Percentiles rank a stretch among this genome's conserved stretches.
These are phyloP conservation scores for Colletotrichum orchidophilum DNA, from an alignment of 2,329 filamentous ascomycete genomes.

Conservation along the genomic window DNA sequence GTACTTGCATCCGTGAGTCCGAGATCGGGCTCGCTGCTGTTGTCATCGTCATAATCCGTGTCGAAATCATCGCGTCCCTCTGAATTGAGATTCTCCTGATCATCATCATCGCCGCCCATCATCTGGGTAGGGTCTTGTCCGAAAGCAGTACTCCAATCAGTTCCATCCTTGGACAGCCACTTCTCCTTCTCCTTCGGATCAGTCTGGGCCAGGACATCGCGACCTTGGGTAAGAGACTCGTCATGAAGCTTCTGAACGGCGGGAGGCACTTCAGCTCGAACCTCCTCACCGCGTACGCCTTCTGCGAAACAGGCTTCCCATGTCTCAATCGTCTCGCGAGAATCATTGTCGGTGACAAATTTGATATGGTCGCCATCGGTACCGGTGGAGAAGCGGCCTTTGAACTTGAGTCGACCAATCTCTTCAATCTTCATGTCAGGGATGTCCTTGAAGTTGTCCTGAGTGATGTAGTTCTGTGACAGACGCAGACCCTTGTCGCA, in stretches of 20 bases:
- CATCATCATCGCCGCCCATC: constrained; percentile 46
- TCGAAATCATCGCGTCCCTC: constrained; percentile 53
- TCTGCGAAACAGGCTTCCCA: constrained; percentile 94
- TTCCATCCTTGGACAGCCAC: constrained; percentile 83
- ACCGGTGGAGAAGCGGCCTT: constrained; percentile 85
- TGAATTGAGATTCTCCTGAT: constrained; percentile 43
- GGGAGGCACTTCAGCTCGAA: constrained; percentile 78
- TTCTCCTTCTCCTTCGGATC: constrained; percentile 76
- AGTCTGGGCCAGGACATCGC: constrained; percentile 81
- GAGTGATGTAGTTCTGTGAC: constrained; percentile 91
- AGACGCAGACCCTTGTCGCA: constrained; percentile 80
- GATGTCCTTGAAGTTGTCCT: constrained; percentile 74
- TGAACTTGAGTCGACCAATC: constrained; percentile 83
- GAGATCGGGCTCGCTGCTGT: constrained; percentile 49
- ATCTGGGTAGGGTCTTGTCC: constrained; percentile 74
- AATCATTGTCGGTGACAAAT: constrained; percentile 88
- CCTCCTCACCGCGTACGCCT: constrained; percentile 78
- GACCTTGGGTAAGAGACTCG: constrained; percentile 78
- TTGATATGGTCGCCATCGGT: constrained; percentile 86
- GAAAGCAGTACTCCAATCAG: constrained; percentile 89
- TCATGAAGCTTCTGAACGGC: constrained; percentile 82
- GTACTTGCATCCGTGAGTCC: constrained; percentile 67
- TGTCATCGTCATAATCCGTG: constrained; percentile 45
- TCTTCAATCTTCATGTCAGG: constrained; percentile 82
- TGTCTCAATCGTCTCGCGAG: constrained; percentile 90